Conservation (phyloP, 768 basidiomycete genomes). For the Leccinum uliginosum region DNA sequence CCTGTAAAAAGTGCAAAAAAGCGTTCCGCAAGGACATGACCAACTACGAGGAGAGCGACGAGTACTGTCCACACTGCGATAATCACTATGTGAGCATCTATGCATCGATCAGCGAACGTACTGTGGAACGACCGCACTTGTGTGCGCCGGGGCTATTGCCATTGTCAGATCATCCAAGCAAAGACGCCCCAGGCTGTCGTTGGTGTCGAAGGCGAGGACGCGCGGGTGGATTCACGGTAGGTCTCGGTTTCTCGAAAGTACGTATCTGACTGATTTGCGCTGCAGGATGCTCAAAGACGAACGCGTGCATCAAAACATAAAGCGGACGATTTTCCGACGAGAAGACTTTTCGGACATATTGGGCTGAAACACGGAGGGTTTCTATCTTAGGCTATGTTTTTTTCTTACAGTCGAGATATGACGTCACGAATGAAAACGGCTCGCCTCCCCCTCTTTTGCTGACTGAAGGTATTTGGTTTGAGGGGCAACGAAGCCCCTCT, state of each 20-base stretch:
- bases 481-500: constrained; percentile 11
- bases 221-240: constrained; percentile 80
- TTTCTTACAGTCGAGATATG: background rate
- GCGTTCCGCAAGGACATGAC: constrained; percentile 96
- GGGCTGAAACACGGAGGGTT: constrained; percentile 23
- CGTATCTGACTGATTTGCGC: background rate
- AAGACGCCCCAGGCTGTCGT: constrained; percentile 85
- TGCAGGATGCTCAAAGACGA: constrained; percentile 87
- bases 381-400: constrained; percentile 15
- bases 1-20: constrained; percentile 91
- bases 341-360: constrained; percentile 49
- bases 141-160: background rate
- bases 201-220: constrained; percentile 89
- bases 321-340: constrained; percentile 45
- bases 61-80: constrained; percentile 97
- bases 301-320: constrained; percentile 53
- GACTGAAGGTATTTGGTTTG: background rate
- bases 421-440: constrained; percentile 17
- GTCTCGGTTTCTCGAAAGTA: constrained; percentile 17
- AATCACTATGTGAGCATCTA: constrained; percentile 85
- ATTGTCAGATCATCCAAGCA: constrained; percentile 78
- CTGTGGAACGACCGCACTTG: background rate
- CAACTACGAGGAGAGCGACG: constrained; percentile 91
- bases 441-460: constrained; percentile 1
- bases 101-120: background rate